Base-by-base conservation (phyloP, 176 grass and related monocot species). In the Eleusine indica region DNA sequence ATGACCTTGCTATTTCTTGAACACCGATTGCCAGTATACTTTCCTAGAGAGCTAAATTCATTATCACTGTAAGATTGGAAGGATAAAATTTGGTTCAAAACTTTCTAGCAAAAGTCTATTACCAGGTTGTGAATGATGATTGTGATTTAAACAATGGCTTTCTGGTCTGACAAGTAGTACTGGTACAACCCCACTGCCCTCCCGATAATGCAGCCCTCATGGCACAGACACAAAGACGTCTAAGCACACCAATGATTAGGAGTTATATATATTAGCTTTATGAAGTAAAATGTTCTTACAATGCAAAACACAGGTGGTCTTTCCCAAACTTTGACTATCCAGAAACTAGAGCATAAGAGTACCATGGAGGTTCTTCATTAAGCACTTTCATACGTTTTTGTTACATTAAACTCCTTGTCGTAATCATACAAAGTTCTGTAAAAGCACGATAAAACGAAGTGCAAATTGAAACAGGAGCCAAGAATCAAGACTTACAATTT, bases 261-360 rank as follows among this genome's bases (percentile, higher is more conserved):
- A 70, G 29, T 63, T 51, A 15, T 49, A 25, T 39, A 78, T 15
- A 44, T 60, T 3, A 18, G 17, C 39, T 22, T 2, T 19, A 6
- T 22, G 19, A 60, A 60, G 6, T 44, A 44, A 56, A 43, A 7
- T 76, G 19, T 72, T 54, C 37, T 76, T 47, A 38, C 17, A 85
- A 37, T 60, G 38, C 39, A 70, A 11, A 70, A 11, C 39, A 57
- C n/a, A 12, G 1, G 17, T 39, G 30, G 11, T 21, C 16, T 46
- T 62, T 51, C 37, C 52, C 35, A 28, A 57, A 77, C 28, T n/a
- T 16, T 2, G 17, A 78, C 14, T 30, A 32, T 10, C 12, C 41
- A 48, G 60, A 83, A 77, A 57, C 32, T 41, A 84, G n/a, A 76
- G 38, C 39, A 32, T 49, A 76, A 8, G 37, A 56, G 25, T 28